Base-by-base conservation (phyloP, 2,329 filamentous ascomycete genomes). In the Diaporthe sp. region DNA sequence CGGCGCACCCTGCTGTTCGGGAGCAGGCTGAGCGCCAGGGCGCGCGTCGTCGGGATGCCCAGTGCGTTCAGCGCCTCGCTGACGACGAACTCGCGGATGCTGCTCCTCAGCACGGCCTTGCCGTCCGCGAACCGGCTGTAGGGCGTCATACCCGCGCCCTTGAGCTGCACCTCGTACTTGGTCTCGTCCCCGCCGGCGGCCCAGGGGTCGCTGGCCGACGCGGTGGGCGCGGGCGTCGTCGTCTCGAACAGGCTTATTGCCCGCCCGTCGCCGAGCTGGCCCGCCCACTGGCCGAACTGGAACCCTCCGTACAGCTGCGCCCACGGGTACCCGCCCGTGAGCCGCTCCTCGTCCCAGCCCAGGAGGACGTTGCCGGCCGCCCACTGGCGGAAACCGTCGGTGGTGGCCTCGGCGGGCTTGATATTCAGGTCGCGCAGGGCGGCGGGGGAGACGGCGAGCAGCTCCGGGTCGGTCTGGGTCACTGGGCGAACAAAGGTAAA, bases 121-220 rank as follows among this genome's bases (percentile, higher is more conserved):
- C 97, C 97, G 82, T 99, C 97, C 34, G 97, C 97, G 79, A 99
- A 99, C 4, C 97, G 93, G 53, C 95, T 98, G 85, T 99, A 99
- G 0, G 97, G 97, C 5, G 97, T 99, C 80, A 93, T 87, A 7
- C 97, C 97, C 22, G 97, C 97, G 34, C 97, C 97, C 84, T 99
- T 99, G 76, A 99, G 88, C 84, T 98, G 97, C 58, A 98, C 83
- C 84, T 99, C 97, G 82, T 98, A 98, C 37, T 94, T 90, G 49
- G 86, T 73, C 19, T 44, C 61, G 53, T 3, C 37, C 25, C 25
- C 22, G 17, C 51, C 61, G n/a, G 34, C 31, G 7, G 55, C 37
- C 59, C 53, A 68, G 10, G 59, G 88, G n/a, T 90, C 89, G 0
- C 94, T 94, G 10, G 51, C 70, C 10, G 58, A n/a, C 28, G 42